Conservation (phyloP, 2,329 filamentous ascomycete genomes). For the Calonectria pseudoturangicola region DNA sequence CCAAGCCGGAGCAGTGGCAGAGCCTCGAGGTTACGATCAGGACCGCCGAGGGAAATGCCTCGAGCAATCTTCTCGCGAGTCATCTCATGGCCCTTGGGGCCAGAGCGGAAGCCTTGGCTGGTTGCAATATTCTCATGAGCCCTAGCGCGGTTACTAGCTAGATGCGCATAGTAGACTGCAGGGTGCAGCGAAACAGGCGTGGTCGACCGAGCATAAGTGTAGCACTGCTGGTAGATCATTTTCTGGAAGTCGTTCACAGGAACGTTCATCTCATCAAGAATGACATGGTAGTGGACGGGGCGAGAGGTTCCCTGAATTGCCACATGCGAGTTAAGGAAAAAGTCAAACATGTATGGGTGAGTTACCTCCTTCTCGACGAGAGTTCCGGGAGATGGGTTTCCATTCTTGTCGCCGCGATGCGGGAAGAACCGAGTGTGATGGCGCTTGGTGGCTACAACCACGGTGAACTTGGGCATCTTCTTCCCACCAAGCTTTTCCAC, state of each 20-base stretch:
- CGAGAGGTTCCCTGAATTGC: constrained; percentile 96
- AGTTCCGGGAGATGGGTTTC: constrained; percentile 89
- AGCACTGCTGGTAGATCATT: constrained; percentile 96
- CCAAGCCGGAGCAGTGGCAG: constrained; percentile 58
- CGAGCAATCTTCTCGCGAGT: constrained; percentile 63
- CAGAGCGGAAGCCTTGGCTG: constrained; percentile 66
- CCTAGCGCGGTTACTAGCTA: constrained; percentile 87
- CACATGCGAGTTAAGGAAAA: constrained; percentile 77
- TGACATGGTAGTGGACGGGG: constrained; percentile 93
- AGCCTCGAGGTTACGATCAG: constrained; percentile 52
- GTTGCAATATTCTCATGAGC: constrained; percentile 78
- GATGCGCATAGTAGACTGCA: constrained; percentile 95
- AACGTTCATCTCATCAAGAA: constrained; percentile 86
- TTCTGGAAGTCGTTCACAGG: constrained; percentile 83
- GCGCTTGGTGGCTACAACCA: constrained; percentile 92
- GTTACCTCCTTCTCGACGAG: constrained; percentile 93
- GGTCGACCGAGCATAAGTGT: constrained; percentile 93
- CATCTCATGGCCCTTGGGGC: constrained; percentile 66
- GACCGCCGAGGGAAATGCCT: constrained; percentile 55
- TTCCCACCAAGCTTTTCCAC: constrained; percentile 57
- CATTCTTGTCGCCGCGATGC: constrained; percentile 80
- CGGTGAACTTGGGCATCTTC: constrained; percentile 81
- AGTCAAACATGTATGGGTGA: constrained; percentile 92
- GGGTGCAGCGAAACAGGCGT: constrained; percentile 93
- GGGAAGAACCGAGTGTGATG: constrained; percentile 97